These are phyloP conservation scores for Bassia scoparia DNA, from an alignment of 148 eudicot genomes.

Conservation along the genomic window DNA sequence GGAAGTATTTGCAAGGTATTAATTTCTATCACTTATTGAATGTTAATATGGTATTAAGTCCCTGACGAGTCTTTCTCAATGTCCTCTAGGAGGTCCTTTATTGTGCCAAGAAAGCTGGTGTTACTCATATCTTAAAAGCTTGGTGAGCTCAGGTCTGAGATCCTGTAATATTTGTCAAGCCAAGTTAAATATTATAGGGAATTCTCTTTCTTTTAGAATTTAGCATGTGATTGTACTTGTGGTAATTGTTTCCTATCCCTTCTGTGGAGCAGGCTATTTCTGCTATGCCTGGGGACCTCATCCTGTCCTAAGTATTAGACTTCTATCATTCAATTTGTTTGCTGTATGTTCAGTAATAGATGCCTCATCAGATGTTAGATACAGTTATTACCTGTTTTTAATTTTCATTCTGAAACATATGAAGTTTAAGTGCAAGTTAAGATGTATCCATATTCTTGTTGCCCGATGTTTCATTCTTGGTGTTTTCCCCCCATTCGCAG, in stretches of 20 bases:
- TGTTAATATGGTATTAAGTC: not conserved
- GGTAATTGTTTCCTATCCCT: conserved; percentile 5
- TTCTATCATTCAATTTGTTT: not conserved
- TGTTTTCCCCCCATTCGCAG: conserved; percentile 37
- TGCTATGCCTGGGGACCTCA: conserved; percentile 99
- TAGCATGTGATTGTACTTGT: not conserved
- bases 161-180: not conserved
- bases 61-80: not conserved
- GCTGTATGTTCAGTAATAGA: not conserved
- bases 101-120: conserved; percentile 98
- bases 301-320: conserved; percentile 83
- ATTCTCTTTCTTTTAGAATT: not conserved
- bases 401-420: too few relatives aligned
- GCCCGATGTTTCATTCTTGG: conserved; percentile 1
- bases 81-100: conserved; percentile 79
- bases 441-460: not conserved
- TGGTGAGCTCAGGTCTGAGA: conserved; percentile 93
- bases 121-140: conserved; percentile 97
- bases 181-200: not conserved
- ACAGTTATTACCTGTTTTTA: too few relatives aligned
- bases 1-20: conserved; percentile 92
- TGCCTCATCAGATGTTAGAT: too few relatives aligned
- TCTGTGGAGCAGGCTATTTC: conserved; percentile 68
- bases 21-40: not conserved
- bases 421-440: not conserved